Percentiles rank a stretch among this genome's conserved stretches.
Evolutionary conservation across 2,329 filamentous ascomycete species (phyloP).

Genomic region (Stagonosporopsis vannaccii): DNA sequence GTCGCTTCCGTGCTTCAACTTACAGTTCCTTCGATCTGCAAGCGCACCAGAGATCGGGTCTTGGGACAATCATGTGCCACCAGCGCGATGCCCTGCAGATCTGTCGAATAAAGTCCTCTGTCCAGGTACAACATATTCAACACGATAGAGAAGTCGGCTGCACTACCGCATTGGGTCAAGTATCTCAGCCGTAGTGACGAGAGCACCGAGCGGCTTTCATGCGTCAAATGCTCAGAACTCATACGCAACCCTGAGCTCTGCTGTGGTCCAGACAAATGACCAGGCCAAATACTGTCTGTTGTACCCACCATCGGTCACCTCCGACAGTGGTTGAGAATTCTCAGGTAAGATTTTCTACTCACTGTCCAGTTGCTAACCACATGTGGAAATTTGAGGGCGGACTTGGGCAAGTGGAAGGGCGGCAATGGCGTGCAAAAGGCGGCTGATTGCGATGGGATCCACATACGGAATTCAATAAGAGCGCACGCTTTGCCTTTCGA

Average conservation of each 20-base stretch:
- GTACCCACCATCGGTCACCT: conserved; percentile 19
- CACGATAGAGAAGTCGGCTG: neutral
- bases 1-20: too few species aligned
- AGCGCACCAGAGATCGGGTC: too few species aligned
- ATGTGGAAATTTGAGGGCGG: conserved; percentile 15
- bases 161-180: neutral
- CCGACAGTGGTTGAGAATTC: conserved; percentile 15
- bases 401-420: conserved; percentile 10
- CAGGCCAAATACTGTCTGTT: neutral
- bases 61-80: too few species aligned
- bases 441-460: conserved; percentile 15
- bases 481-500: conserved; percentile 3
- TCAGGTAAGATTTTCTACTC: conserved; percentile 15
- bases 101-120: too few species aligned
- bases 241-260: neutral
- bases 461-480: conserved; percentile 13
- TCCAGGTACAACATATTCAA: neutral
- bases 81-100: neutral
- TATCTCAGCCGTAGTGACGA: neutral
- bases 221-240: neutral
- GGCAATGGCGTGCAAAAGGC: conserved; percentile 17
- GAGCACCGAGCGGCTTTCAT: neutral
- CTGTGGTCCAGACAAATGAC: conserved; percentile 3
- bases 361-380: conserved; percentile 9
- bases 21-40: too few species aligned